These are phyloP conservation scores for Hericium rajendrae DNA, from an alignment of 768 basidiomycete genomes.

Conservation along the genomic window DNA sequence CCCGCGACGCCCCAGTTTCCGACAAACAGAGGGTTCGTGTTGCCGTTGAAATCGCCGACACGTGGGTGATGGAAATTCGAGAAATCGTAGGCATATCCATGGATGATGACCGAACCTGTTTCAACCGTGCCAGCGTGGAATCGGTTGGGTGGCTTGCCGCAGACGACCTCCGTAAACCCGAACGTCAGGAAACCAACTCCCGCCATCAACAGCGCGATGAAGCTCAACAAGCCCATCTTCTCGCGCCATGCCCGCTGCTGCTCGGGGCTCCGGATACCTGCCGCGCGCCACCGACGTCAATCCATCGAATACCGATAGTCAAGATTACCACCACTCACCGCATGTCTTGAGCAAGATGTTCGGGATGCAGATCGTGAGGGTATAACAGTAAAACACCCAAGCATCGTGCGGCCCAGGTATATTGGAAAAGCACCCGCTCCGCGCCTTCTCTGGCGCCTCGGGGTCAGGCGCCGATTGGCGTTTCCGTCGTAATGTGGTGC, in stretches of 20 bases:
- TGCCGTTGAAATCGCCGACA: conserved; percentile 65
- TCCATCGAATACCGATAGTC: not conserved
- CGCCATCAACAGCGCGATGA: conserved; percentile 82
- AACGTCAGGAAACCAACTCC: conserved; percentile 96
- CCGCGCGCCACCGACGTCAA: not conserved
- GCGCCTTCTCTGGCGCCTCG: conserved; percentile 25
- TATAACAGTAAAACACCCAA: conserved; percentile 92
- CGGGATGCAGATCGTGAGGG: conserved; percentile 81
- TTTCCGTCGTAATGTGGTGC: conserved; percentile 69
- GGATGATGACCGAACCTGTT: conserved; percentile 79
- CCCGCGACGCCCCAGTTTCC: conserved; percentile 71
- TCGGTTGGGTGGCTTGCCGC: conserved; percentile 77
- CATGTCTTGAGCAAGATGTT: conserved; percentile 64
- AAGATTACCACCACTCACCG: conserved; percentile 40
- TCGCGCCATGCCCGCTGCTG: conserved; percentile 97
- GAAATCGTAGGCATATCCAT: conserved; percentile 92
- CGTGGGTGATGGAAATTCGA: conserved; percentile 77
- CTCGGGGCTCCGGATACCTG: conserved; percentile 84
- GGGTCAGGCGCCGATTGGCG: conserved; percentile 33
- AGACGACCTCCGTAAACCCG: conserved; percentile 92
- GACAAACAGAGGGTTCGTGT: conserved; percentile 74
- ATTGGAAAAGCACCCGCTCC: conserved; percentile 53
- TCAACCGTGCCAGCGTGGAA: conserved; percentile 74
- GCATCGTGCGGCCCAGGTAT: conserved; percentile 85
- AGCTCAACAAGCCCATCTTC: conserved; percentile 85